Percentiles rank a stretch among this genome's conserved stretches.
These are phyloP conservation scores for Metschnikowia borealis DNA, from an alignment of 805 yeast genomes.

Conservation along the genomic window DNA sequence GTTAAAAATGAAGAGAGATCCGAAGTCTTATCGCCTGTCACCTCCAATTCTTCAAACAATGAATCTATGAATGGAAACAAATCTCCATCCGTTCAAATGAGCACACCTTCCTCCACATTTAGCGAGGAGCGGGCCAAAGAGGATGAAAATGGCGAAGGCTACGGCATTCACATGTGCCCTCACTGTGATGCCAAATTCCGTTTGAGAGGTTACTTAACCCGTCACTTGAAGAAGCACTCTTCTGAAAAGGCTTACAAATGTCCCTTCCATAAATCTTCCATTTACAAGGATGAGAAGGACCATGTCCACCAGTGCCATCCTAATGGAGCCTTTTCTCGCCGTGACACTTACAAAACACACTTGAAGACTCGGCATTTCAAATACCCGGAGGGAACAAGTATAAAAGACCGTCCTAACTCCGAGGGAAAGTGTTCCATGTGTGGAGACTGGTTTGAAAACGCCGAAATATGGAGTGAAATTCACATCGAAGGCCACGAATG, in stretches of 20 bases:
- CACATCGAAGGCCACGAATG: conserved; percentile 52
- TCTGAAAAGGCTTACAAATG: conserved; percentile 49
- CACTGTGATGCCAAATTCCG: conserved; percentile 48
- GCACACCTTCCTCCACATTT: conserved; percentile 28
- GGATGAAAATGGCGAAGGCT: conserved; percentile 11
- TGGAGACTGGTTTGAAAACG: conserved; percentile 45
- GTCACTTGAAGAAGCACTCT: conserved; percentile 53
- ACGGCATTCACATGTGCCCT: conserved; percentile 38
- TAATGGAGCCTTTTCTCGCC: conserved; percentile 54
- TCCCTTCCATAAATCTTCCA: conserved; percentile 43
- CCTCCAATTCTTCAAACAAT: conserved; percentile 32
- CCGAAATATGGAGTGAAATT: conserved; percentile 48
- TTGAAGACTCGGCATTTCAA: conserved; percentile 53
- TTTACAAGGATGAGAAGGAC: conserved; percentile 37
- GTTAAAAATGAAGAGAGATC: conserved; percentile 7
- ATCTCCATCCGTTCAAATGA: conserved; percentile 26
- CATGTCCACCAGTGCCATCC: conserved; percentile 49
- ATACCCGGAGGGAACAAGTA: conserved; percentile 53
- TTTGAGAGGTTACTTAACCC: conserved; percentile 51
- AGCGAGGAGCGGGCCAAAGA: conserved; percentile 18
- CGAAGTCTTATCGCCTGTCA: conserved; percentile 31
- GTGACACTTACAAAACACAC: conserved; percentile 59
- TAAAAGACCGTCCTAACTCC: conserved; percentile 39
- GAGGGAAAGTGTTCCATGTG: conserved; percentile 55
- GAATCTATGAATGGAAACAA: conserved; percentile 26